A percentile compares a stretch with the other conserved stretches of the same genome.
phyloP scores from a whole-genome alignment of 768 basidiomycete genomes.

The Termitomyces sp. region DNA sequence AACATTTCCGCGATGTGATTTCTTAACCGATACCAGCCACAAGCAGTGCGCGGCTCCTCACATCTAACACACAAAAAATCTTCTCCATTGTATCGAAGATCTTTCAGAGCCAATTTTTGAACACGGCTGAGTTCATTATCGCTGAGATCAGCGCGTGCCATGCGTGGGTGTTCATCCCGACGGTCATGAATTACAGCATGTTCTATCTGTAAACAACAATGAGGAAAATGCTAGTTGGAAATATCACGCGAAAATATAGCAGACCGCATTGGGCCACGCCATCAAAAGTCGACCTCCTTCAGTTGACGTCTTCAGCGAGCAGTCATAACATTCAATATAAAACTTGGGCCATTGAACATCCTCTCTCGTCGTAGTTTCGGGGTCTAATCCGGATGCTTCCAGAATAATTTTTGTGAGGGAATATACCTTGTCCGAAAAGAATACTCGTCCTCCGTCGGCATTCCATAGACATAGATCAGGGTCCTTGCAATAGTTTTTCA shows the following conservation, averaged over 20 bases:
- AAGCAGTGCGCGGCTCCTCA: background rate
- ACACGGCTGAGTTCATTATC: background rate
- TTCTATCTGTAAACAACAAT: background rate
- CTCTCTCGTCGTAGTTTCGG: background rate
- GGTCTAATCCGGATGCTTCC: slow-evolving; percentile 4
- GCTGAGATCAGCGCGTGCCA: background rate
- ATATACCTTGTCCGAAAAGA: background rate
- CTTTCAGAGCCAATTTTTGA: background rate
- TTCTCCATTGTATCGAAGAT: background rate
- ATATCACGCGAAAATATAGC: background rate
- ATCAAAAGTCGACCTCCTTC: background rate
- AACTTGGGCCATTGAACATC: background rate
- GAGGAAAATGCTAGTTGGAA: background rate
- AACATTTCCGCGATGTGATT: background rate
- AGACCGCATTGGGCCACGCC: slow-evolving; percentile 5
- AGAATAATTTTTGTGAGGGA: background rate
- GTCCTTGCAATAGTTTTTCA: no score
- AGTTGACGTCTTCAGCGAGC: background rate
- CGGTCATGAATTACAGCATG: background rate
- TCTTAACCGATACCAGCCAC: background rate
- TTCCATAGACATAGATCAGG: background rate
- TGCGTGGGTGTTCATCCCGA: background rate
- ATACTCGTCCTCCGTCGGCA: background rate
- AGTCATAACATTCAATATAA: slow-evolving; percentile 3
- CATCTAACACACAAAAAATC: background rate